phyloP scores from a whole-genome alignment of 2,329 filamentous ascomycete species.

The Fusarium nelsonii region DNA sequence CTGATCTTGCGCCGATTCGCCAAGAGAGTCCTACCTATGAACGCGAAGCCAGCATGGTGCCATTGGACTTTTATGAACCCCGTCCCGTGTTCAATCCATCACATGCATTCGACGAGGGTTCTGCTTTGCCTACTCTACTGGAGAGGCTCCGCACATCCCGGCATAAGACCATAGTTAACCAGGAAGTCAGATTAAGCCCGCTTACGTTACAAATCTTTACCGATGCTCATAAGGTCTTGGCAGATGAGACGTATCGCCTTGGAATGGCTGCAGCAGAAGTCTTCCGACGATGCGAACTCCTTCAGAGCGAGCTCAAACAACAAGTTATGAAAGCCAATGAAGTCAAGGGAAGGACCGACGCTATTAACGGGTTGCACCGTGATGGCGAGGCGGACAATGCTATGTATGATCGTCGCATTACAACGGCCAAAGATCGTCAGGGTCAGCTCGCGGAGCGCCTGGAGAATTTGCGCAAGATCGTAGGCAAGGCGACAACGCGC shows the following conservation, averaged over 20 bases:
- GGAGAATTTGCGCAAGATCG: constrained; percentile 66
- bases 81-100: constrained; percentile 75
- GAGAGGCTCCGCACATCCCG: constrained; percentile 69
- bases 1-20: constrained; percentile 59
- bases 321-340: constrained; percentile 76
- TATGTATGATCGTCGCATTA: constrained; percentile 70
- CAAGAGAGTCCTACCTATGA: constrained; percentile 60
- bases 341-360: constrained; percentile 74
- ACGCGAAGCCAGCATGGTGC: constrained; percentile 58
- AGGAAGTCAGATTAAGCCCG: constrained; percentile 77
- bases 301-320: constrained; percentile 75
- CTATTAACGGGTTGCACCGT: constrained; percentile 63
- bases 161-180: constrained; percentile 71
- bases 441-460: constrained; percentile 68
- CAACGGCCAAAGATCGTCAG: constrained; percentile 67
- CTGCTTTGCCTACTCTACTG: constrained; percentile 67
- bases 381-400: constrained; percentile 66
- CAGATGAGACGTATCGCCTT: constrained; percentile 75
- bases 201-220: constrained; percentile 79
- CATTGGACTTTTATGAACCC: constrained; percentile 69
- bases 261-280: constrained; percentile 78
- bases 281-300: constrained; percentile 76
- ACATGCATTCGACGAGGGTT: constrained; percentile 68
- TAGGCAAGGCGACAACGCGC: constrained; percentile 57
- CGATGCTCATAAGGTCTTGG: constrained; percentile 77